Conservation (phyloP, 2,329 filamentous ascomycete species). For the Capronia coronata region DNA sequence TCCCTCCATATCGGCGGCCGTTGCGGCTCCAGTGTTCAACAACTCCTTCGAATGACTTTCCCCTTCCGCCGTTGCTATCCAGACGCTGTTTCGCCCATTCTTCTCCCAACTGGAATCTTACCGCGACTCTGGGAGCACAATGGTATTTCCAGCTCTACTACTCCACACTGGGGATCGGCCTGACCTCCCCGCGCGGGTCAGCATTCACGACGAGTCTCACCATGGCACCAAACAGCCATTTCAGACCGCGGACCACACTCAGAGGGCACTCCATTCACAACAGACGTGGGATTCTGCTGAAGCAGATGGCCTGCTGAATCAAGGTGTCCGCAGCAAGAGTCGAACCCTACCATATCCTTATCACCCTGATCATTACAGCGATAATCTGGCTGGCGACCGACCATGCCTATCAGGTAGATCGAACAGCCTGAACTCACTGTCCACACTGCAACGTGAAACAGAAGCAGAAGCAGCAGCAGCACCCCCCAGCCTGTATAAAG, state of each 20-base stretch:
- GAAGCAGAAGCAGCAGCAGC: constrained; percentile 23
- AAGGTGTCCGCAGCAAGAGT: constrained; percentile 13
- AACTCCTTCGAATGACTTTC: not conserved
- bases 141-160: constrained; percentile 17
- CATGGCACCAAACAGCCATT: constrained; percentile 16
- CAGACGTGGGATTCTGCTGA: constrained; percentile 17
- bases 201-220: constrained; percentile 17
- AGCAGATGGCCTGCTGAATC: constrained; percentile 5
- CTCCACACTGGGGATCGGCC: constrained; percentile 14
- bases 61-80: constrained; percentile 8
- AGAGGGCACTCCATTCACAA: constrained; percentile 17
- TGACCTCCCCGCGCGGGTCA: constrained; percentile 22
- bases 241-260: constrained; percentile 16
- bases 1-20: constrained; percentile 5
- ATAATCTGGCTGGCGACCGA: constrained; percentile 12
- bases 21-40: constrained; percentile 18
- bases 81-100: constrained; percentile 16
- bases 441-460: constrained; percentile 19
- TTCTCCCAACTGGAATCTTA: constrained; percentile 1
- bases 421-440: constrained; percentile 23
- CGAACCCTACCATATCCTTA: constrained; percentile 19
- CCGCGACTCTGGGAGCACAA: constrained; percentile 1
- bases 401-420: constrained; percentile 14
- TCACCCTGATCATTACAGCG: constrained; percentile 11
- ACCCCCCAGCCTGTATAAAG: constrained; percentile 17